A percentile compares a stretch with the other conserved stretches of the same genome.
These are phyloP conservation scores for Cyberlindnera misumaiensis DNA, from an alignment of 805 yeast genomes.

Conservation along the genomic window DNA sequence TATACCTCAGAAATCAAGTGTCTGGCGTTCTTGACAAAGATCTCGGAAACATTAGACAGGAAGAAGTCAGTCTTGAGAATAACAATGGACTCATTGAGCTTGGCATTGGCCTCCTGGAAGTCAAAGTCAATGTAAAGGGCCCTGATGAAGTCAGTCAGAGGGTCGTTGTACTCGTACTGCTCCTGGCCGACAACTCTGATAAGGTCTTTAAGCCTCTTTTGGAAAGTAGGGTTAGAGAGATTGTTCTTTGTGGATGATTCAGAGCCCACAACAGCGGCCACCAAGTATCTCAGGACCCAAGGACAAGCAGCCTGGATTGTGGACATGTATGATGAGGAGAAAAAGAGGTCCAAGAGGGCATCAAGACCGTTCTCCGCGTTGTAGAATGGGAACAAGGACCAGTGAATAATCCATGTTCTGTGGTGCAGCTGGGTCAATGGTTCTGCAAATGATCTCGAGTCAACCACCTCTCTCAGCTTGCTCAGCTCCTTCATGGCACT, in stretches of 20 bases:
- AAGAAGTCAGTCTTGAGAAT: slow-evolving; percentile 53
- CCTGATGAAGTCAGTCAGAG: slow-evolving; percentile 50
- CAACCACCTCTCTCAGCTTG: slow-evolving; percentile 51
- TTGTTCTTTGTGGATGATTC: slow-evolving; percentile 24
- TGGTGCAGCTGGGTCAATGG: slow-evolving; percentile 54
- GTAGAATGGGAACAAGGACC: slow-evolving; percentile 61
- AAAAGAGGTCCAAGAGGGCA: slow-evolving; percentile 48
- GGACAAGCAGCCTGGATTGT: slow-evolving; percentile 69
- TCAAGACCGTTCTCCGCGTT: slow-evolving; percentile 45
- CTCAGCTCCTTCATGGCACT: slow-evolving; percentile 46
- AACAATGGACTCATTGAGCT: slow-evolving; percentile 40
- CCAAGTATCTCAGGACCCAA: slow-evolving; percentile 61
- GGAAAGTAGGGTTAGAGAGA: slow-evolving; percentile 30
- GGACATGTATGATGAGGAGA: slow-evolving; percentile 52
- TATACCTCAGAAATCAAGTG: slow-evolving; percentile 46
- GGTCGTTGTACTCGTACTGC: slow-evolving; percentile 58
- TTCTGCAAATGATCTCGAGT: slow-evolving; percentile 44
- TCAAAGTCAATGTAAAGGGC: slow-evolving; percentile 53
- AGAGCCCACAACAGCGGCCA: slow-evolving; percentile 48
- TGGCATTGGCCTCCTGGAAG: slow-evolving; percentile 43
- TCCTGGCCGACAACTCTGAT: slow-evolving; percentile 54
- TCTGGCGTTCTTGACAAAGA: slow-evolving; percentile 41
- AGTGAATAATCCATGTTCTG: slow-evolving; percentile 64
- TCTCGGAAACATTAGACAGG: slow-evolving; percentile 34
- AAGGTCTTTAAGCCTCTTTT: slow-evolving; percentile 51